Evolutionary conservation across 2,329 filamentous ascomycete species (phyloP), one percentile per base, ranked within the genome.

Genomic region (Nectriaceae sp.): DNA sequence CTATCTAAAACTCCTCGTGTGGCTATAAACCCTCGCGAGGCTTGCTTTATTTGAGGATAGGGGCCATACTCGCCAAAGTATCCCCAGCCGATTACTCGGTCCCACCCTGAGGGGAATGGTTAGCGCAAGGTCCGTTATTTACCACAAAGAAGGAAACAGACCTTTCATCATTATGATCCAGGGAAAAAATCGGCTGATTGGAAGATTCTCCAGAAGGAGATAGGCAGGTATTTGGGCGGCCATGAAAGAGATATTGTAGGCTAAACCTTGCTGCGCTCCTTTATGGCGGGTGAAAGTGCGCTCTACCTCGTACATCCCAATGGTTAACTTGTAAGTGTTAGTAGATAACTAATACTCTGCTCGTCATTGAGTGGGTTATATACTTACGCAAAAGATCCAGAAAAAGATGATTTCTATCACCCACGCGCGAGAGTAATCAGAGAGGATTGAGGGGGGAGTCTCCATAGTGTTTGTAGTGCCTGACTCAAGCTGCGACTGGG

Each of bases 361-460:
- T n/a, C n/a, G n/a, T n/a, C n/a, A n/a, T n/a, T n/a, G n/a, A n/a
- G n/a, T 36, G 11, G n/a, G 33, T 10, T 36, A 6, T 8, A 21
- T 35, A 2, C 47, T 39, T 46, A 45, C 47, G 13, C 36, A n/a
- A 13, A 36, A 41, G 10, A 49, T 21, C 16, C n/a, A 42, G 13
- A 42, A 24, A 31, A 45, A 49, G 13, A 36, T 29, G 20, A 26
- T 4, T 6, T 49, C 47, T 3, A 21, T 20, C 13, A 31, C 35
- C 47, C 47, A 49, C 6, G 21, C 16, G 20, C 31, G 38, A 15
- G 42, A 22, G 6, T 21, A 22, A 15, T 33, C 19, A 6, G 15
- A 16, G 3, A 37, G 21, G n/a, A 21, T 26, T 16, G n/a, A n/a
- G n/a, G n/a, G n/a, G n/a, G n/a, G n/a, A n/a, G n/a, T n/a, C n/a